Conservation (phyloP, 2,329 filamentous ascomycete genomes). For the Hypoxylon sp. region DNA sequence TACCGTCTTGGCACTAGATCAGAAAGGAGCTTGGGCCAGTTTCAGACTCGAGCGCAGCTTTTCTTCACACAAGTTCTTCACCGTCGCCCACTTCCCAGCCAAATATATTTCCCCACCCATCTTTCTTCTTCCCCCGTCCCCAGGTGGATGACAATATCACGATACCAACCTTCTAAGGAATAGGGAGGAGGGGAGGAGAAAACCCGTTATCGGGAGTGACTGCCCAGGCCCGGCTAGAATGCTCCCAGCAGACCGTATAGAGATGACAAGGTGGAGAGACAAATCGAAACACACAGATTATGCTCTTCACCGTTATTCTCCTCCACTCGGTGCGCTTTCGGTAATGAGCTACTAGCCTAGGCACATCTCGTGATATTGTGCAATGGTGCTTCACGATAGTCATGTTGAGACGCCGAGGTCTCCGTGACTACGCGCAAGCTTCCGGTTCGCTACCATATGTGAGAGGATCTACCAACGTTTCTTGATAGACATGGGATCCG, state of each 20-base stretch:
- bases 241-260: slow-evolving; percentile 35
- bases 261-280: slow-evolving; percentile 39
- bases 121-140: slow-evolving; percentile 15
- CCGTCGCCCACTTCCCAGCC: slow-evolving; percentile 42
- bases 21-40: slow-evolving; percentile 31
- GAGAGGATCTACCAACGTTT: slow-evolving; percentile 29
- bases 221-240: slow-evolving; percentile 24
- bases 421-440: slow-evolving; percentile 44
- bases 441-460: slow-evolving; percentile 44
- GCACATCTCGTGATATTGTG: slow-evolving; percentile 46
- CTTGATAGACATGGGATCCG: slow-evolving; percentile 30
- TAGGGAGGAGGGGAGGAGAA: slow-evolving; percentile 1
- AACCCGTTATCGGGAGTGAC: slow-evolving; percentile 24
- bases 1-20: slow-evolving; percentile 45
- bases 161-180: slow-evolving; percentile 28
- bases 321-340: slow-evolving; percentile 45
- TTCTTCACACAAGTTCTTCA: slow-evolving; percentile 40
- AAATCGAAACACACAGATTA: slow-evolving; percentile 34
- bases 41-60: slow-evolving; percentile 22
- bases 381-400: slow-evolving; percentile 35
- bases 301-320: slow-evolving; percentile 39
- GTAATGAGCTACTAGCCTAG: slow-evolving; percentile 41
- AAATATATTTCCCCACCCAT: slow-evolving; percentile 31
- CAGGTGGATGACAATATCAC: slow-evolving; percentile 28
- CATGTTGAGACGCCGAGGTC: slow-evolving; percentile 37